phyloP scores from a whole-genome alignment of 257 asterid genomes.

The Ligustrum vulgare region DNA sequence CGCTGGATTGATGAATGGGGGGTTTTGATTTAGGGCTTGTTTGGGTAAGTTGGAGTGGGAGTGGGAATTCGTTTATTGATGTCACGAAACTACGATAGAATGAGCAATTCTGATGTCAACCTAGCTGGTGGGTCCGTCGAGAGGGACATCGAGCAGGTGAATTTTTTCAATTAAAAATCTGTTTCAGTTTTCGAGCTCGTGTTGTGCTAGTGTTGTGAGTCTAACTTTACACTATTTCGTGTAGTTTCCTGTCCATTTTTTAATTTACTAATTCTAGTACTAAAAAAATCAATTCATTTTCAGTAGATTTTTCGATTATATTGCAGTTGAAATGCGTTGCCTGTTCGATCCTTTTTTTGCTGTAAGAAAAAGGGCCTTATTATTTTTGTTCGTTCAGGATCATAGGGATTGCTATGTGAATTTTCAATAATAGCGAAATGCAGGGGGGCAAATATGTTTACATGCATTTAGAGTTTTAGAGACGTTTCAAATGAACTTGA shows the following conservation, averaged over 20 bases:
- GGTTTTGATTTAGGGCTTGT: conserved; percentile 46
- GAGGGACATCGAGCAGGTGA: conserved; percentile 79
- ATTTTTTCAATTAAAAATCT: background rate
- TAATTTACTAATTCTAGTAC: conserved; percentile 19
- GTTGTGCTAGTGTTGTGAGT: conserved; percentile 16
- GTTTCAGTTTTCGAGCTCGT: conserved; percentile 5
- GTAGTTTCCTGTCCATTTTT: background rate
- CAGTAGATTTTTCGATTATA: conserved; percentile 4
- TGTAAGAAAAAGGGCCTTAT: conserved; percentile 1
- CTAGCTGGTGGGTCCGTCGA: conserved; percentile 68
- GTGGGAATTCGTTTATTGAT: conserved; percentile 24
- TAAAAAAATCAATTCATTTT: background rate
- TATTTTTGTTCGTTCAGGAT: background rate
- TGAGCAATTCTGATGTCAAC: conserved; percentile 61
- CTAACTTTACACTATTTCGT: background rate
- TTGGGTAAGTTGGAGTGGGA: conserved; percentile 29
- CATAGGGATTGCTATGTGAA: background rate
- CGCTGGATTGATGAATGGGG: conserved; percentile 42
- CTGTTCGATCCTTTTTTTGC: background rate
- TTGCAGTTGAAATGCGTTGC: background rate
- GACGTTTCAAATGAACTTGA: background rate
- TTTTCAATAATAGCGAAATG: background rate
- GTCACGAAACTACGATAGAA: conserved; percentile 54
- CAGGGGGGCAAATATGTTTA: background rate
- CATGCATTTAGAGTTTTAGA: background rate